These are phyloP conservation scores for Globisporangium viniferum DNA, from an alignment of 352 stramenopile species.

Conservation along the genomic window DNA sequence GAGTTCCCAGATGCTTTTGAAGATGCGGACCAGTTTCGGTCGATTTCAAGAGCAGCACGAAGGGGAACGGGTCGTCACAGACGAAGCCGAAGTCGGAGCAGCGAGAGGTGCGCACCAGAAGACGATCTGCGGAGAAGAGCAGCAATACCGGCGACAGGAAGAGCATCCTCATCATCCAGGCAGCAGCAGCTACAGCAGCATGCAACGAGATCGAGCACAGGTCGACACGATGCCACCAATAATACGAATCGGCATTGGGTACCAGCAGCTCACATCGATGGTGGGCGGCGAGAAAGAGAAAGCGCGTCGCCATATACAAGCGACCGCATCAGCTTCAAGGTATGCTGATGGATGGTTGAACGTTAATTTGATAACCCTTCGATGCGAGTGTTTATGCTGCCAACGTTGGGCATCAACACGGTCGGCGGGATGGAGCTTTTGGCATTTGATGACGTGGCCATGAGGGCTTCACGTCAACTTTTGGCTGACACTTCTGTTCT, in stretches of 20 bases:
- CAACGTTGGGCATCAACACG: background rate
- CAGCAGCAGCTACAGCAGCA: background rate
- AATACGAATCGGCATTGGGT: background rate
- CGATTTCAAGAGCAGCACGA: background rate
- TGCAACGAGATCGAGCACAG: background rate
- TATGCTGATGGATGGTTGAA: background rate
- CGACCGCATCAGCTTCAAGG: slow-evolving; percentile 7
- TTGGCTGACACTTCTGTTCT: background rate
- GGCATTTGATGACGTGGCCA: background rate
- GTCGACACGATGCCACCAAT: background rate
- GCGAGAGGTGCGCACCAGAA: background rate
- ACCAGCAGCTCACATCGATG: background rate
- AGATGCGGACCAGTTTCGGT: background rate
- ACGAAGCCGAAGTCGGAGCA: slow-evolving; percentile 1
- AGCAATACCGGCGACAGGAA: background rate
- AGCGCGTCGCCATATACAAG: background rate
- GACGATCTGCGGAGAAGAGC: slow-evolving; percentile 2
- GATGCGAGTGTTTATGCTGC: background rate
- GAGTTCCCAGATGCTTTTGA: slow-evolving; percentile 5
- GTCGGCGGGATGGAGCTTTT: background rate
- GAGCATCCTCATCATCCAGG: background rate
- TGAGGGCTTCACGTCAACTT: background rate
- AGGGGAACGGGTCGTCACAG: background rate
- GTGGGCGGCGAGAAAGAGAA: background rate
- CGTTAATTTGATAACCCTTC: background rate